Conservation (phyloP, 306 rosid genomes). For the Quercus gilva region DNA sequence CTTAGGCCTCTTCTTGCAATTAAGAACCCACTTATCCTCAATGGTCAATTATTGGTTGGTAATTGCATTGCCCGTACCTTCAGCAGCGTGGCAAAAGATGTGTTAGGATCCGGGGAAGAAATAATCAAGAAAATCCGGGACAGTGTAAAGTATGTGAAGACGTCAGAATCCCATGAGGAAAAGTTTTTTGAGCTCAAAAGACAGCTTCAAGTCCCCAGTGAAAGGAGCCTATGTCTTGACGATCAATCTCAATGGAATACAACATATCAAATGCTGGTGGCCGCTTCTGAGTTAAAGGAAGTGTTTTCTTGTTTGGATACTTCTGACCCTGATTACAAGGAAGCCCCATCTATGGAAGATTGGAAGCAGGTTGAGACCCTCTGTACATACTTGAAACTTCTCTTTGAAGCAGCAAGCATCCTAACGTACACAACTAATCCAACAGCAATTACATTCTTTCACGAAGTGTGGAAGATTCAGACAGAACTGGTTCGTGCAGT, state of each 20-base stretch:
- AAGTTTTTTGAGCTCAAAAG: slow-evolving; percentile 74
- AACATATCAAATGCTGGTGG: slow-evolving; percentile 87
- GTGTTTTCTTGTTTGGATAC: slow-evolving; percentile 85
- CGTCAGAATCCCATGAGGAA: slow-evolving; percentile 82
- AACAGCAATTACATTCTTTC: slow-evolving; percentile 66
- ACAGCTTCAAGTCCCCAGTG: slow-evolving; percentile 90
- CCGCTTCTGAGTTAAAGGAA: slow-evolving; percentile 77
- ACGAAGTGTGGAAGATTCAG: slow-evolving; percentile 93
- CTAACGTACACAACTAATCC: slow-evolving; percentile 63
- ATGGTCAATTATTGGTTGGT: slow-evolving; percentile 75
- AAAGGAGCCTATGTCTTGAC: slow-evolving; percentile 65
- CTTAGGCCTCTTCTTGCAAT: slow-evolving; percentile 72
- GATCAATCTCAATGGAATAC: slow-evolving; percentile 84
- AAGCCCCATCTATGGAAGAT: slow-evolving; percentile 73
- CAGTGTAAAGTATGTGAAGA: slow-evolving; percentile 85
- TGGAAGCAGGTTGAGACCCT: slow-evolving; percentile 81
- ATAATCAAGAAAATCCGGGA: slow-evolving; percentile 62
- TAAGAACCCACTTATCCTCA: slow-evolving; percentile 78
- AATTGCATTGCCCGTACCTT: slow-evolving; percentile 77
- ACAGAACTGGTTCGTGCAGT: slow-evolving; percentile 60
- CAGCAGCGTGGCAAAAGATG: slow-evolving; percentile 66
- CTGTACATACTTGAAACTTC: slow-evolving; percentile 67
- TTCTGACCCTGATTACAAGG: slow-evolving; percentile 79
- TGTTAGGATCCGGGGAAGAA: slow-evolving; percentile 46
- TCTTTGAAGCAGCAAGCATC: slow-evolving; percentile 71